Base-by-base conservation (phyloP, 1,284 basidiomycete genomes). In the Sporisorium exsertum region DNA sequence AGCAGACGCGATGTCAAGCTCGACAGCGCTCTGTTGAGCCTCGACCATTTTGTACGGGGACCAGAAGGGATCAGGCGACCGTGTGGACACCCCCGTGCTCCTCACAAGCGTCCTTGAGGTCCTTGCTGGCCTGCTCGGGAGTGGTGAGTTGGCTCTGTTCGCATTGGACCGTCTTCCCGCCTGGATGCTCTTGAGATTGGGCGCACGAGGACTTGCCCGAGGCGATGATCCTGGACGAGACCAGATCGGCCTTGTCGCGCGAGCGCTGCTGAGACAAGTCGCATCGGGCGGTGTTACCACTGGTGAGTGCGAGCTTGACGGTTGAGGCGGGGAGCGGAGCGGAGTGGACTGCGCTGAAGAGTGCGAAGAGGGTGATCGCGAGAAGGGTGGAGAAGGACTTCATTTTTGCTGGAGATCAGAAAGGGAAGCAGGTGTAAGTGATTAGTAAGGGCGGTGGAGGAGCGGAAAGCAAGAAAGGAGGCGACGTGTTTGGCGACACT, bases 221-320 rank as follows among this genome's bases (percentile, higher is more conserved):
- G 13, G 69, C 69, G 27, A 66, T 49, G 43, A 72, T 60, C 15
- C 32, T 29, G 47, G 59, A 63, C 20, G 59, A 43, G 33, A 66
- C 60, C 22, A 59, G 13, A 15, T 72, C 64, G 47, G 60, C 69
- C 4, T 27, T 35, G 9, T 22, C 27, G 22, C 45, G n/a, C 47
- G 62, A 20, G 7, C 32, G 18, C 9, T 20, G 33, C 12, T 57
- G 18, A 10, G 33, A 32, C 24, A 71, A 40, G 2, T 20, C 35
- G 59, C 69, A 71, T 22, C 20, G 37, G 3, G 56, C 45, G 3
- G 12, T 18, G 20, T 8, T 29, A 45, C 53, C 50, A 33, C 61
- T 22, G 51, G 4, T 18, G 58, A 65, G 58, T 37, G 42, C 24
- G 51, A 71, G 63, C 12, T 52, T 6, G 45, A 71, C 69, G 3